Evolutionary conservation across 2,329 filamentous ascomycete genomes (phyloP).

Genomic region (Arthrinium puccinioides): DNA sequence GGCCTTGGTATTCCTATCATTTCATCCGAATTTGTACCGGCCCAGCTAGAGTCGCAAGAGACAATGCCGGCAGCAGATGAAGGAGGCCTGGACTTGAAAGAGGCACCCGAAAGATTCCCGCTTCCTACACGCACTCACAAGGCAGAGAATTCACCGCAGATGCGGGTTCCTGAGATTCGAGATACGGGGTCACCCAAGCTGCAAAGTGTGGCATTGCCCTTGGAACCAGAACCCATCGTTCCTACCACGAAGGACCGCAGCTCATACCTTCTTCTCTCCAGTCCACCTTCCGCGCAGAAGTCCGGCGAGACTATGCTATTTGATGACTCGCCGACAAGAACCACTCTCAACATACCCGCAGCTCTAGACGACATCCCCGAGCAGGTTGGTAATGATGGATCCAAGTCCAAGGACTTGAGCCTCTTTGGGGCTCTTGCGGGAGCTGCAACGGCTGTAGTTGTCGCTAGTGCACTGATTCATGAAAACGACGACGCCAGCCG

Average conservation of each 20-base stretch:
- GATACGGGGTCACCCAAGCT: too few relatives aligned
- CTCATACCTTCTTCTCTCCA: constrained; percentile 32
- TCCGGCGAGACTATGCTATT: constrained; percentile 12
- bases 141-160: too few relatives aligned
- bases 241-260: constrained; percentile 34
- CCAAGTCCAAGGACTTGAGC: not conserved
- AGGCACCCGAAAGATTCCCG: too few relatives aligned
- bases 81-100: too few relatives aligned
- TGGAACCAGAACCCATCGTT: constrained; percentile 31
- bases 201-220: not conserved
- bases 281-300: constrained; percentile 25
- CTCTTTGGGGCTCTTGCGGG: not conserved
- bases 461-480: constrained; percentile 1
- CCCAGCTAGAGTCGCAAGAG: too few relatives aligned
- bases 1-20: too few relatives aligned
- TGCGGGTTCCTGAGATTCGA: too few relatives aligned
- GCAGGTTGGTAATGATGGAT: not conserved
- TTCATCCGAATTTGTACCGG: too few relatives aligned
- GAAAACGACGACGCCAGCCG: not conserved
- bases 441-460: not conserved
- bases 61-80: too few relatives aligned
- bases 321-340: constrained; percentile 16
- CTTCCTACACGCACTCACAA: too few relatives aligned
- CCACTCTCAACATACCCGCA: constrained; percentile 11
- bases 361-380: not conserved